These are phyloP conservation scores for Wallacemonas rigidus DNA, from an alignment of 208 protist genomes.

Conservation along the genomic window DNA sequence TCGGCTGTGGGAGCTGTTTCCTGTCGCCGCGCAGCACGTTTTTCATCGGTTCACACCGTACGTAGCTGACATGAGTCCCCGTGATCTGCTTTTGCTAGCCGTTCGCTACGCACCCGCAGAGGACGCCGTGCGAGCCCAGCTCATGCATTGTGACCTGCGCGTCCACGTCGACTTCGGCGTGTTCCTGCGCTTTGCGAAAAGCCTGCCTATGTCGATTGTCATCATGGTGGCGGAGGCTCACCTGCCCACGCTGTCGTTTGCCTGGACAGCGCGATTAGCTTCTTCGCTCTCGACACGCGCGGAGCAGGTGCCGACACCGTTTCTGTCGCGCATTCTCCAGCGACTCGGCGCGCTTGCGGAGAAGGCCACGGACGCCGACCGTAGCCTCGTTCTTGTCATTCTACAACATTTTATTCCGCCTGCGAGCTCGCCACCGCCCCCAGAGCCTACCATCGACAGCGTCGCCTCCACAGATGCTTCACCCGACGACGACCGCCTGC, in stretches of 20 bases:
- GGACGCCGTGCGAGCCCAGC: conserved; percentile 36
- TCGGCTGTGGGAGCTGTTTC: conserved; percentile 42
- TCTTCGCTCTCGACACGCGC: conserved; percentile 55
- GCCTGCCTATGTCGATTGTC: conserved; percentile 66
- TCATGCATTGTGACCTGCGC: conserved; percentile 47
- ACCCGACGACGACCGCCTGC: conserved; percentile 16
- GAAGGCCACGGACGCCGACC: conserved; percentile 55
- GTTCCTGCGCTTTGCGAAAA: conserved; percentile 51
- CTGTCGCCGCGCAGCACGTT: conserved; percentile 32
- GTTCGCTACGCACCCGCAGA: conserved; percentile 43
- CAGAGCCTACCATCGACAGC: too few species aligned
- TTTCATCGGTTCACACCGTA: conserved; percentile 33
- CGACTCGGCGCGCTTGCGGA: conserved; percentile 41
- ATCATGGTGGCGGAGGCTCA: conserved; percentile 52
- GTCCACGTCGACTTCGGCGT: conserved; percentile 64
- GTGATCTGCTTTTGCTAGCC: conserved; percentile 67
- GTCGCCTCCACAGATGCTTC: too few species aligned
- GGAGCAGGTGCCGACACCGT: conserved; percentile 41
- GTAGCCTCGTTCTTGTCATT: conserved; percentile 70
- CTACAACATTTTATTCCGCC: conserved; percentile 57
- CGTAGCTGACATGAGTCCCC: conserved; percentile 41
- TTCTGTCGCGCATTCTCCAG: conserved; percentile 46
- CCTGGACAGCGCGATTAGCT: conserved; percentile 67
- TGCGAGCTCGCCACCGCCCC: too few species aligned
- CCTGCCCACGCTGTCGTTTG: conserved; percentile 52